phyloP scores from a whole-genome alignment of 352 stramenopile genomes.

The Globisporangium viniferum region DNA sequence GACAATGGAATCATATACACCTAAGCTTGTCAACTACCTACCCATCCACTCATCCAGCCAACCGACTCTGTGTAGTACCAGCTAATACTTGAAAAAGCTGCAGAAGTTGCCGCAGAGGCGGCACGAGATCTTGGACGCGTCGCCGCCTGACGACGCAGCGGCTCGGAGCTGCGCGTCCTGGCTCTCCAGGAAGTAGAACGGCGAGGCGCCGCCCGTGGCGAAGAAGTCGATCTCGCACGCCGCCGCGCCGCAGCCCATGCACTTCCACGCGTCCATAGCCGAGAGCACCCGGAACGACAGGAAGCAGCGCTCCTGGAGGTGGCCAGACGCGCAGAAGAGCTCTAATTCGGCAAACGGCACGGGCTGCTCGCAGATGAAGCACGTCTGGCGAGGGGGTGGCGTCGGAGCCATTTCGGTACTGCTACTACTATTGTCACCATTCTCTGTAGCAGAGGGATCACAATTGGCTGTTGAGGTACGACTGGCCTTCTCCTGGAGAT shows the following conservation, averaged over 20 bases:
- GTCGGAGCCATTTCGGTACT: conserved; percentile 9
- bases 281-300: conserved; percentile 66
- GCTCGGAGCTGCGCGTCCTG: conserved; percentile 7
- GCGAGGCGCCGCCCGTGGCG: conserved; percentile 17
- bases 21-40: not conserved
- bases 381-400: conserved; percentile 53
- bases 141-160: not conserved
- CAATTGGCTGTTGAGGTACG: not conserved
- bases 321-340: conserved; percentile 49
- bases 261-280: conserved; percentile 78
- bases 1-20: too few species aligned
- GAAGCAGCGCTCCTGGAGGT: conserved; percentile 76
- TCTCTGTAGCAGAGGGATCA: not conserved
- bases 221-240: conserved; percentile 57
- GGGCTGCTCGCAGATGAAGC: conserved; percentile 63
- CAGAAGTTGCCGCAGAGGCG: conserved; percentile 77
- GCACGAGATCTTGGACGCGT: conserved; percentile 47
- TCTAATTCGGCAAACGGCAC: conserved; percentile 67
- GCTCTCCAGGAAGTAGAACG: conserved; percentile 68
- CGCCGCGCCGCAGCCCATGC: conserved; percentile 67
- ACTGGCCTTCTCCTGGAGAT: conserved; percentile 28
- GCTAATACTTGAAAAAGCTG: conserved; percentile 67
- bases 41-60: not conserved
- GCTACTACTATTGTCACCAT: not conserved
- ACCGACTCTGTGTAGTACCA: not conserved